Conservation (phyloP, 257 asterid species). For the Solanum ahanhuiri region DNA sequence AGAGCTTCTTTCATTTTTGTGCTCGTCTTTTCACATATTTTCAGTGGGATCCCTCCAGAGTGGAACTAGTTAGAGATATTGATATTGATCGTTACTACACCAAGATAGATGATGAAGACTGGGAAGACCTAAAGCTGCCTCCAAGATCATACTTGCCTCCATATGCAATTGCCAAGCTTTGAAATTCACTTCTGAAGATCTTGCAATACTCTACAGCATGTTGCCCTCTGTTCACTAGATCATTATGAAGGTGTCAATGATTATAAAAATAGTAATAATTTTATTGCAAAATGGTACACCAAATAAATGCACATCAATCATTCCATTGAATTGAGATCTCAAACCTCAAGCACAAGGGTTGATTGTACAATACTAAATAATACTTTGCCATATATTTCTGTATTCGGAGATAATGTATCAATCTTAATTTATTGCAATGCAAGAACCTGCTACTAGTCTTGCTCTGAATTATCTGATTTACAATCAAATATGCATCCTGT, state of each 20-base stretch:
- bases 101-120: conserved; percentile 34
- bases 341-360: too few relatives aligned
- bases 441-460: background rate
- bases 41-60: conserved; percentile 28
- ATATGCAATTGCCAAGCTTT: conserved; percentile 54
- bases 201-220: too few relatives aligned
- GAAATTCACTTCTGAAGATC: background rate
- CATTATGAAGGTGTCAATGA: background rate
- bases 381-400: background rate
- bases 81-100: conserved; percentile 44
- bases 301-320: background rate
- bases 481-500: too few relatives aligned
- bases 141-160: conserved; percentile 21
- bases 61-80: conserved; percentile 37
- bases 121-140: conserved; percentile 52
- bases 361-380: too few relatives aligned
- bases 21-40: background rate
- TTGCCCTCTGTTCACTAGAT: background rate
- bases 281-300: background rate
- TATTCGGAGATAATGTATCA: background rate
- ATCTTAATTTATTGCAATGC: background rate
- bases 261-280: background rate
- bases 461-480: too few relatives aligned
- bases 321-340: too few relatives aligned
- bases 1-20: background rate